A percentile compares a stretch with the other conserved stretches of the same genome.
These are phyloP conservation scores for Phaffia tasmanica DNA, from an alignment of 768 basidiomycete genomes.

Conservation along the genomic window DNA sequence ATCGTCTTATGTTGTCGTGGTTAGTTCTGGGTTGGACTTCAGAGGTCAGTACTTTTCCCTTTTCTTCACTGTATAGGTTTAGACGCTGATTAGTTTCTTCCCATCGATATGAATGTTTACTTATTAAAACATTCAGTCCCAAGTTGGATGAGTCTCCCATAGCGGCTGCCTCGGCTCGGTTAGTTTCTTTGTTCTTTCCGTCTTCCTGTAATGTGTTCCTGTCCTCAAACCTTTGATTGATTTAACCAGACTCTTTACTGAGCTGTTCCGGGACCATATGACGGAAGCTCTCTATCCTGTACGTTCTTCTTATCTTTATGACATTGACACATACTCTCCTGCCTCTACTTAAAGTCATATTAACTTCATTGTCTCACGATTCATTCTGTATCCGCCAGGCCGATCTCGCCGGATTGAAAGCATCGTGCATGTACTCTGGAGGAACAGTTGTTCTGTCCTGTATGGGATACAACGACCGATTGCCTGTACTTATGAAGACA, in stretches of 20 bases:
- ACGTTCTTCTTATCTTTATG: no score
- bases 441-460: conserved; percentile 59
- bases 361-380: background rate
- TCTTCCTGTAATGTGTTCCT: background rate
- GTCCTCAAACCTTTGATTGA: background rate
- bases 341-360: background rate
- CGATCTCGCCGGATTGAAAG: conserved; percentile 66
- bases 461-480: conserved; percentile 86
- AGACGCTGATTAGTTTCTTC: background rate
- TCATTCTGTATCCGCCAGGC: conserved; percentile 65
- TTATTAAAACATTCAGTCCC: conserved; percentile 32
- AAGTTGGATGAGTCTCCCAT: conserved; percentile 47
- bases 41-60: conserved; percentile 47
- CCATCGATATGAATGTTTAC: no score
- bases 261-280: conserved; percentile 77
- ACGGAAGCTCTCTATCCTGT: conserved; percentile 49
- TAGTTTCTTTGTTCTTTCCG: background rate
- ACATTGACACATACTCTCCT: background rate
- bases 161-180: conserved; percentile 63
- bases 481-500: conserved; percentile 56
- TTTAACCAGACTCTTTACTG: conserved; percentile 55
- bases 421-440: conserved; percentile 40
- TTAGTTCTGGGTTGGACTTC: conserved; percentile 54
- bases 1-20: background rate
- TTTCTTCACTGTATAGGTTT: background rate